These are phyloP conservation scores for Dentipellis fragilis DNA, from an alignment of 768 basidiomycete species.

Conservation along the genomic window DNA sequence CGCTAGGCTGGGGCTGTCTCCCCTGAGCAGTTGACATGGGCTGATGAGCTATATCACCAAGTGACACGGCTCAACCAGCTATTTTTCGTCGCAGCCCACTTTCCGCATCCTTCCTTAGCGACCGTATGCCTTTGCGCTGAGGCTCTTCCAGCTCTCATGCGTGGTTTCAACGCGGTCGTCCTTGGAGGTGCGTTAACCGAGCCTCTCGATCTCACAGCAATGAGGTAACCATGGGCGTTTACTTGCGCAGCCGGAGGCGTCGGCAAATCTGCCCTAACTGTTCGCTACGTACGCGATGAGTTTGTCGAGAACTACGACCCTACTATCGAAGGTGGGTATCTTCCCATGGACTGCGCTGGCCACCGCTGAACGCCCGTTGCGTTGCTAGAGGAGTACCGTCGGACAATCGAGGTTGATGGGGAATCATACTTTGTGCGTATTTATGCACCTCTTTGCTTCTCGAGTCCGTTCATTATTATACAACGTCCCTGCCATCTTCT, in stretches of 20 bases:
- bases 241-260: slow-evolving; percentile 64
- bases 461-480: not conserved
- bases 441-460: slow-evolving; percentile 2
- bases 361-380: not conserved
- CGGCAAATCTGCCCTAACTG: slow-evolving; percentile 80
- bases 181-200: slow-evolving; percentile 51
- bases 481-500: not conserved
- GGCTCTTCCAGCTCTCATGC: slow-evolving; percentile 31
- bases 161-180: slow-evolving; percentile 68
- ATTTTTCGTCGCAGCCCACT: no score
- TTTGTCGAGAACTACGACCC: slow-evolving; percentile 77
- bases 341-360: not conserved
- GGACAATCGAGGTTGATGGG: slow-evolving; percentile 56
- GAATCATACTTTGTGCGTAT: slow-evolving; percentile 47
- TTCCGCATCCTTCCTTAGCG: slow-evolving; percentile 1
- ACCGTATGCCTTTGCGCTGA: slow-evolving; percentile 11
- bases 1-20: no score
- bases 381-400: slow-evolving; percentile 58
- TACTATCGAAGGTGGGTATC: slow-evolving; percentile 63
- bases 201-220: not conserved
- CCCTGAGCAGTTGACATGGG: no score
- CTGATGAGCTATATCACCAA: no score
- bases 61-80: no score
- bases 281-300: slow-evolving; percentile 63
- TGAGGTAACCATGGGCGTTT: not conserved